Evolutionary conservation across 352 stramenopile genomes (phyloP).

Genomic region (Pythium sukuiense): DNA sequence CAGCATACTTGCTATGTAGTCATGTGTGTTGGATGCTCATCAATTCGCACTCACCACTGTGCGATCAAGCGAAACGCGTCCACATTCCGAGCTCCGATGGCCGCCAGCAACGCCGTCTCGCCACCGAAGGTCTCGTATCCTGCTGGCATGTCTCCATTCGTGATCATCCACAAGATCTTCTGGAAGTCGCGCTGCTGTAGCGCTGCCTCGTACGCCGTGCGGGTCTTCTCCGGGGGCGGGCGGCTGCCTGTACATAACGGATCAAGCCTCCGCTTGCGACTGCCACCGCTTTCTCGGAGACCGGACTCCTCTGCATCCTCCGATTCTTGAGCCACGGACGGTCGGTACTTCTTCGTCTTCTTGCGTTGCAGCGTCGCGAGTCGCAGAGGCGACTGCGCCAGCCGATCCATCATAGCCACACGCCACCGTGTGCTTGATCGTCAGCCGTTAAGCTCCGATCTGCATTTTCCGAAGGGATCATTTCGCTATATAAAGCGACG

Average conservation of each 20-base stretch:
- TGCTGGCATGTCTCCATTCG: conserved; percentile 45
- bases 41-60: conserved; percentile 33
- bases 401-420: conserved; percentile 17
- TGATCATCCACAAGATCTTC: conserved; percentile 69
- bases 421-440: not conserved
- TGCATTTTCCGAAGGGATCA: not conserved
- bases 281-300: not conserved
- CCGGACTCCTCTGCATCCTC: not conserved
- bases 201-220: conserved; percentile 49
- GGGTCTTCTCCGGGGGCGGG: conserved; percentile 13
- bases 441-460: not conserved
- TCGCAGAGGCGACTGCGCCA: conserved; percentile 26
- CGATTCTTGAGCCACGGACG: not conserved
- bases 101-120: conserved; percentile 62
- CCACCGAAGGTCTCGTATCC: conserved; percentile 55
- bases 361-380: conserved; percentile 6
- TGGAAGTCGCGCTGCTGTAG: conserved; percentile 59
- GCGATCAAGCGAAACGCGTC: conserved; percentile 47
- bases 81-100: conserved; percentile 44
- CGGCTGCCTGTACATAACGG: not conserved
- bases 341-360: conserved; percentile 13
- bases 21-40: too few species aligned
- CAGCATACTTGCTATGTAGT: not conserved
- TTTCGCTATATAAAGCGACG: conserved; percentile 6
- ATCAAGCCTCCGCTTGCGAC: conserved; percentile 15